Base-by-base conservation (phyloP, 345 rosid genomes). In the Clarkia xantiana region DNA sequence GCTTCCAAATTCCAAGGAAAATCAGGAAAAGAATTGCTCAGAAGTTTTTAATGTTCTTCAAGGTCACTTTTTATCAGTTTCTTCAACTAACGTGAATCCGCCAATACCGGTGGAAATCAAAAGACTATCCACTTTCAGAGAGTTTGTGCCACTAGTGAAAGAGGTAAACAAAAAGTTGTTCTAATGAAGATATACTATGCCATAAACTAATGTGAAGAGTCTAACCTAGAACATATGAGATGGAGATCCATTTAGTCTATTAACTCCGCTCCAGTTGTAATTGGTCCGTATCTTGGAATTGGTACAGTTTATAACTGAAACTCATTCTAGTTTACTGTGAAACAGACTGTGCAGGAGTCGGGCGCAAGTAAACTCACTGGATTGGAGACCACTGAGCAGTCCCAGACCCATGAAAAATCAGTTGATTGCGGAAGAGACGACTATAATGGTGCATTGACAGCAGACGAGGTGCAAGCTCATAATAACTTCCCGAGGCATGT, bases 401-500 rank as follows among this genome's bases (percentile, higher is more conserved):
- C 56, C 54, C 22, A 29, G 36, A 29, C 36, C 7, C 36, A 59
- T 46, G 69, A 76, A 51, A 78, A 68, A 48, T 22, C 54, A 22
- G 62, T 53, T 57, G 68, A 63, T 60, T 62, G 61, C 19, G 62
- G 58, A 64, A 73, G 54, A 42, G 62, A 63, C 50, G 61, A 60
- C 42, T 49, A 43, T 15, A 67, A 40, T 45, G 60, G 58, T 45
- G 61, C 61, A 18, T 40, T 58, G 58, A 67, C 52, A 23, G 52
- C 58, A 20, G 78, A 76, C 60, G 73, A 73, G 56, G 64, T 67
- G 65, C 76, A 76, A 68, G 60, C 70, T 50, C 60, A 70, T 61
- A 84, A 73, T 45, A 76, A 57, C 73, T 78, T 71, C 60, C 95
- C 97, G 40, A 74, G 76, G 70, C 86, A 77, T 57, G 80, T 79